phyloP scores from a whole-genome alignment of 768 basidiomycete genomes.

The Pisolithus microcarpus region DNA sequence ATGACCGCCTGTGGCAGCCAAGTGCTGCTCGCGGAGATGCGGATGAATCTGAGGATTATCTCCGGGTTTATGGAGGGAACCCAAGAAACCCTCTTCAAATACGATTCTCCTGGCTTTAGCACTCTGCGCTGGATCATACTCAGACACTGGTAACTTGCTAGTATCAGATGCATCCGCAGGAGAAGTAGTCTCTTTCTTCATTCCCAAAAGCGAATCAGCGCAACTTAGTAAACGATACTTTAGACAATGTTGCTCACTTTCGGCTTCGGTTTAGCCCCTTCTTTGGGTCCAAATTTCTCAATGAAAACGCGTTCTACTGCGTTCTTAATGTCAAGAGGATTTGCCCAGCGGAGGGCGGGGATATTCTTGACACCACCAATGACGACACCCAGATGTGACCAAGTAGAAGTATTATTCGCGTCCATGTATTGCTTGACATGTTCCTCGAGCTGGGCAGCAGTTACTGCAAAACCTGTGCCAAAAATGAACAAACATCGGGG shows the following conservation, averaged over 20 bases:
- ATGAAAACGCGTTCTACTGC: slow-evolving; percentile 64
- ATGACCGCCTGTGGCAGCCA: slow-evolving; percentile 69
- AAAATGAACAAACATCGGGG: slow-evolving; percentile 1
- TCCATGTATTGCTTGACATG: slow-evolving; percentile 53
- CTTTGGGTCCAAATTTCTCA: slow-evolving; percentile 67
- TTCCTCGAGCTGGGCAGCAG: slow-evolving; percentile 51
- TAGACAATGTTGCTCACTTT: slow-evolving; percentile 40
- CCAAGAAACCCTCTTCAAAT: slow-evolving; percentile 93
- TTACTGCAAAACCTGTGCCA: slow-evolving; percentile 68
- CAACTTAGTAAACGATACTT: background rate
- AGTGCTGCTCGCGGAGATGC: slow-evolving; percentile 71
- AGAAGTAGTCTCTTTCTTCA: slow-evolving; percentile 37
- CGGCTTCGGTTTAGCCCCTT: slow-evolving; percentile 53
- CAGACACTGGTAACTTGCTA: slow-evolving; percentile 19
- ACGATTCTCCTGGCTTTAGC: slow-evolving; percentile 48
- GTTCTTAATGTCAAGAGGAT: slow-evolving; percentile 77
- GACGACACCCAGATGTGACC: slow-evolving; percentile 65
- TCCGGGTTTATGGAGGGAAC: slow-evolving; percentile 86
- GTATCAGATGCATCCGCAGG: slow-evolving; percentile 6
- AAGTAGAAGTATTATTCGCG: slow-evolving; percentile 53
- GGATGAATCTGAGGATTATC: slow-evolving; percentile 84
- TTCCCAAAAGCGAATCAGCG: slow-evolving; percentile 30
- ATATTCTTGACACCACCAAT: slow-evolving; percentile 57
- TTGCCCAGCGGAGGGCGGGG: slow-evolving; percentile 73
- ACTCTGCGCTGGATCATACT: slow-evolving; percentile 31